Evolutionary conservation across 805 yeast species (phyloP).

Genomic region (Metschnikowia matae): DNA sequence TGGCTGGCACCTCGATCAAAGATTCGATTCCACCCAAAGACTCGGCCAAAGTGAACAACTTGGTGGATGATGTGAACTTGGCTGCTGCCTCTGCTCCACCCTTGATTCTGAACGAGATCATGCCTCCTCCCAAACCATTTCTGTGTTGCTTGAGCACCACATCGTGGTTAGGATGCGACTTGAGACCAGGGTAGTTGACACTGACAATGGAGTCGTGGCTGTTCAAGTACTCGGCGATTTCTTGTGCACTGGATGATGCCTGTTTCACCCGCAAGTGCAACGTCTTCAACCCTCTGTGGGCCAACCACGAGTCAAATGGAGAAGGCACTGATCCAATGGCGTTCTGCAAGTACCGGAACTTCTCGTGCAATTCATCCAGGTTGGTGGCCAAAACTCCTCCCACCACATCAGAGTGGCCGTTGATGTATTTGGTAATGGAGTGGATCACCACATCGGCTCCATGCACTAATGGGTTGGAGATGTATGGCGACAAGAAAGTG

Average conservation of each 20-base stretch:
- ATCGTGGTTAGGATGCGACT: conserved; percentile 56
- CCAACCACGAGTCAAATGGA: conserved; percentile 88
- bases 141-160: conserved; percentile 75
- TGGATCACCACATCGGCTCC: conserved; percentile 90
- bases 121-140: conserved; percentile 85
- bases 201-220: conserved; percentile 49
- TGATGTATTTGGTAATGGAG: conserved; percentile 85
- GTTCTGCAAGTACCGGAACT: conserved; percentile 74
- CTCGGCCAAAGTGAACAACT: conserved; percentile 81
- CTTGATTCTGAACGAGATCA: conserved; percentile 79
- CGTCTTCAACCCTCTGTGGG: conserved; percentile 88
- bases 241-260: conserved; percentile 60
- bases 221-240: conserved; percentile 62
- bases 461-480: conserved; percentile 74
- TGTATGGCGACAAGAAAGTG: conserved; percentile 83
- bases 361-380: conserved; percentile 54
- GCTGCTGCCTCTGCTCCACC: conserved; percentile 80
- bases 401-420: conserved; percentile 90
- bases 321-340: conserved; percentile 89
- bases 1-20: conserved; percentile 81
- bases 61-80: conserved; percentile 66
- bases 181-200: conserved; percentile 83
- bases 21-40: conserved; percentile 90
- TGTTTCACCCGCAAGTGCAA: conserved; percentile 74
- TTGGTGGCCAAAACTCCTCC: conserved; percentile 79